Base-by-base conservation (phyloP, 768 basidiomycete genomes). In the Boletales sp. region DNA sequence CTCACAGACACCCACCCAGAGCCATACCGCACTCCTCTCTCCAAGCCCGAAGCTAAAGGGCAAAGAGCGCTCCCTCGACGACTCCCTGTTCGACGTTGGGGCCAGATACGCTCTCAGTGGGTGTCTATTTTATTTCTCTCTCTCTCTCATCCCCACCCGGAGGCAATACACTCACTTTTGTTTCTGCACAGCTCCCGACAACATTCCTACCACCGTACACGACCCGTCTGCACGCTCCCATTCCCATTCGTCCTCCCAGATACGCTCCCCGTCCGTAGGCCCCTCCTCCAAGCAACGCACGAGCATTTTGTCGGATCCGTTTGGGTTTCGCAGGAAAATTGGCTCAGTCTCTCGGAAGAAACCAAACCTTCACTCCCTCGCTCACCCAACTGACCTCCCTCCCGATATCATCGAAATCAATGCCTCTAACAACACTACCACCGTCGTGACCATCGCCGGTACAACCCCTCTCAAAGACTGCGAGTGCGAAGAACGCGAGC, bases 361-460 rank as follows among this genome's bases (percentile, higher is more conserved):
- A 42, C 56, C 70, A 46, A 59, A 64, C 35, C 5, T 47, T 13
- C 34, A 39, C n/a, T 63, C 67, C 48, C 56, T 48, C 18, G 45
- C 60, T 14, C 48, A 66, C 32, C 58, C 73, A n/a, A 68, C 62
- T 45, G 73, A 74, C 18, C 64, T 84, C 37, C 69, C 86, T 44
- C 80, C 86, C 15, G 86, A 80, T 35, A 84, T 90, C 43, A 85
- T 90, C 49, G 87, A 90, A 63, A 88, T 90, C 43, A 75, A 69
- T 41, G 80, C 79, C 9, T 72, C 67, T 69, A 50, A 60, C 45
- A 53, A 57, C 50, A 45, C 55, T 1, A 51, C 52, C 1, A 21
- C 60, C 45, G 54, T 62, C 21, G 42, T 65, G 5, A 43, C 51
- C 0, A 4, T 58, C 3, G 40, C 68, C 40, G 70, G 73, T 4